These are phyloP conservation scores for Saksenaea vasiformis DNA, from an alignment of 371 early-diverging fungal species.

Conservation along the genomic window DNA sequence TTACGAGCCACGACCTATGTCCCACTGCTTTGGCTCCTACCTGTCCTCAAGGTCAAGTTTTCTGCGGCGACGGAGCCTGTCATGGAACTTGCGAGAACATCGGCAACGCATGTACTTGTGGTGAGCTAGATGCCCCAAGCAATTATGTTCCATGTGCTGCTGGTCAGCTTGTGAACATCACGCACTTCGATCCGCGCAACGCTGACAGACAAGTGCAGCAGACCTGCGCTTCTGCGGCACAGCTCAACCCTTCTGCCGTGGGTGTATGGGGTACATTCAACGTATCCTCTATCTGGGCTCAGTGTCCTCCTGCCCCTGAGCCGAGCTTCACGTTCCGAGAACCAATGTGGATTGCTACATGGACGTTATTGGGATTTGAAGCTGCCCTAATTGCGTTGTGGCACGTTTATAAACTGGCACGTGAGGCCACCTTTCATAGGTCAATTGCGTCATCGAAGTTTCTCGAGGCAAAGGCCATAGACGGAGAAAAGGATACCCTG, in stretches of 20 bases:
- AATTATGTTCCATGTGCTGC: constrained; percentile 48
- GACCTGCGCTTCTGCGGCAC: constrained; percentile 44
- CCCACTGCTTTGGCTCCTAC: constrained; percentile 40
- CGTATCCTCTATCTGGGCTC: constrained; percentile 31
- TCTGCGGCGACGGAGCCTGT: constrained; percentile 63
- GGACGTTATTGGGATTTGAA: constrained; percentile 42
- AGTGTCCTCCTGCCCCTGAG: constrained; percentile 43
- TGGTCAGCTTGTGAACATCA: constrained; percentile 50
- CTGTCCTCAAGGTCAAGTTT: constrained; percentile 46
- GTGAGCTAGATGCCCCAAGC: constrained; percentile 21
- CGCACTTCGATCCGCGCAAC: constrained; percentile 51
- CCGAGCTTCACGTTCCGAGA: constrained; percentile 56
- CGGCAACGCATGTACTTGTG: constrained; percentile 46
- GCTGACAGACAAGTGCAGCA: constrained; percentile 43
- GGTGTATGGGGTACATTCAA: constrained; percentile 32
- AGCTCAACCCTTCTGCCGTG: constrained; percentile 15
- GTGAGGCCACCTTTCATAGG: constrained; percentile 13
- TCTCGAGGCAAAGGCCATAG: neutral
- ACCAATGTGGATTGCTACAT: constrained; percentile 62
- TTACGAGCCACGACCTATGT: constrained; percentile 38
- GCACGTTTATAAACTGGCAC: constrained; percentile 47
- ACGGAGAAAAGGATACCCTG: constrained; percentile 6
- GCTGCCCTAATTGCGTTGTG: constrained; percentile 43
- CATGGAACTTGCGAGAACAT: constrained; percentile 44
- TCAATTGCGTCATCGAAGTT: neutral